A percentile compares a stretch with the other conserved stretches of the same genome.
phyloP scores from a whole-genome alignment of 2,329 filamentous ascomycete genomes.

The Xenoacremonium recifei region DNA sequence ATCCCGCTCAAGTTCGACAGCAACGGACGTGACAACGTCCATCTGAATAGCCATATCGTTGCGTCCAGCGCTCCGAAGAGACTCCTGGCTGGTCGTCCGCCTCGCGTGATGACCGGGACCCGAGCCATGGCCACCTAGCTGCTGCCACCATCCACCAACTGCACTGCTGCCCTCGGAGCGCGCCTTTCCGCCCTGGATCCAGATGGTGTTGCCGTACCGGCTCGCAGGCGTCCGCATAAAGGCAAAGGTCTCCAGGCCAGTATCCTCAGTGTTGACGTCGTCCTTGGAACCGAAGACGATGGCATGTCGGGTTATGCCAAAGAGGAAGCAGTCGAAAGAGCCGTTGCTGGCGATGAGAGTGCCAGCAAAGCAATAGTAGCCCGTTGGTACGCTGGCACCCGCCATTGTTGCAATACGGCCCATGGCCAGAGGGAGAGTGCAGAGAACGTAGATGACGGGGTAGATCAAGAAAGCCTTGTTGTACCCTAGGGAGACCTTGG shows the following conservation, averaged over 20 bases:
- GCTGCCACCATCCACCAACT: constrained; percentile 26
- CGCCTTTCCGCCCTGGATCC: constrained; percentile 26
- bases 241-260: constrained; percentile 50
- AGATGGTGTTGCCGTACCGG: constrained; percentile 39
- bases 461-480: constrained; percentile 62
- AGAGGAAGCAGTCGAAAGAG: constrained; percentile 52
- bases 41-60: constrained; percentile 35
- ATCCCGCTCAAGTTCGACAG: constrained; percentile 33
- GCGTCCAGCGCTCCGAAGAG: constrained; percentile 24
- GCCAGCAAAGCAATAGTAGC: constrained; percentile 58
- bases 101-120: constrained; percentile 1
- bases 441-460: constrained; percentile 64
- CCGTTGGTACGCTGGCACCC: constrained; percentile 45
- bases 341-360: constrained; percentile 56
- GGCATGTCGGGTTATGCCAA: constrained; percentile 47
- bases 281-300: constrained; percentile 44
- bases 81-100: constrained; percentile 26
- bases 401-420: constrained; percentile 63
- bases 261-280: constrained; percentile 40
- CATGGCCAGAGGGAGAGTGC: constrained; percentile 63
- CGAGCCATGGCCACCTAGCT: constrained; percentile 9
- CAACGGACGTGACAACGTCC: constrained; percentile 39
- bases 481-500: constrained; percentile 20
- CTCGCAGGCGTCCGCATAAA: constrained; percentile 43
- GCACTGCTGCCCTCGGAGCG: constrained; percentile 4